Evolutionary conservation across 2,329 filamentous ascomycete genomes (phyloP), one percentile per base, ranked within the genome.

Genomic region (Pseudocercospora pini-densiflorae): DNA sequence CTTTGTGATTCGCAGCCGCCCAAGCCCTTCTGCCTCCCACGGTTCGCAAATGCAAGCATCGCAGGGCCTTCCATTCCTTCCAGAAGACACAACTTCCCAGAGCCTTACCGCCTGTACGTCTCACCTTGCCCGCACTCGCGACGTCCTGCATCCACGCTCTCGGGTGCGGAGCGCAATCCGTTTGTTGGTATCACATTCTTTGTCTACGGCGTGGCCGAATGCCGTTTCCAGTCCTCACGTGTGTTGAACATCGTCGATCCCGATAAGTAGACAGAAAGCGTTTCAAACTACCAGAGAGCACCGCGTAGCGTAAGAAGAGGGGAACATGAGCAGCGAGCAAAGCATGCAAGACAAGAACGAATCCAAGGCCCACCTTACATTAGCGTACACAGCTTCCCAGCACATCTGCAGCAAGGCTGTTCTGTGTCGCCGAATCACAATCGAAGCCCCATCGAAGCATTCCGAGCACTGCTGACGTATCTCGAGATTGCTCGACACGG

Each of bases 61-160:
- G 40, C 27, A 54, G 29, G 59, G 64, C 59, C 54, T 66, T 66
- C 64, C 64, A 66, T 66, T 62, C 54, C 59, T 66, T 66, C 60
- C 59, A 54, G 64, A 66, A 65, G 36, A 57, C 36, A 36, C 60
- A 23, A 54, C 60, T n/a, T 12, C 31, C 21, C 24, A n/a, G 51
- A 16, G 51, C 51, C 51, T 31, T 55, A 31, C 51, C 51, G 45
- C 45, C 45, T 10, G 6, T 23, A 49, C 36, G 36, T 40, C 36
- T 40, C 36, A 43, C 47, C 47, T n/a, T n/a, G 47, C 23, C 45
- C 45, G 45, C 45, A 9, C 49, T 54, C 49, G 19, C 49, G 40
- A 45, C 49, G 19, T 27, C 49, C 51, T 54, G 53, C 53, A 14
- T n/a, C 53, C 53, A 16, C 23, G 7, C 27, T 16, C 53, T 19